phyloP scores from a whole-genome alignment of 208 protist species.

The Acanthamoeba lenticulata region DNA sequence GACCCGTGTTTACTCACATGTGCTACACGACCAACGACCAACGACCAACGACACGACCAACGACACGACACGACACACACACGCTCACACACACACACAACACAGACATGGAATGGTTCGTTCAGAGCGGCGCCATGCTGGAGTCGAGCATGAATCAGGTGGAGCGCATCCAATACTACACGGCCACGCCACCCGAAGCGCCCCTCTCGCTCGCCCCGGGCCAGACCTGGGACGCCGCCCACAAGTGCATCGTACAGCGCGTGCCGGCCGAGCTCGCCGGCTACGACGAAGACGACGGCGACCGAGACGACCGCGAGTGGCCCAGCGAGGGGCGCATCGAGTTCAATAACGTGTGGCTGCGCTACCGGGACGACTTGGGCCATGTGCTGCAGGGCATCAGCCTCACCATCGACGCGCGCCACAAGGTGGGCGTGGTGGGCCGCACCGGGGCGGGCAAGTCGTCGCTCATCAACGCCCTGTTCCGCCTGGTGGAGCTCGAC shows the following conservation, averaged over 20 bases:
- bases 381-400: neutral
- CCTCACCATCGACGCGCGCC: neutral
- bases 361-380: neutral
- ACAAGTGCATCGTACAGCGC: neutral
- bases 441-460: conserved; percentile 60
- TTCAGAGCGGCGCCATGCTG: conserved; percentile 66
- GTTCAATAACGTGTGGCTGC: neutral
- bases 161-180: conserved; percentile 84
- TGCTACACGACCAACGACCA: neutral
- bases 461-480: conserved; percentile 42
- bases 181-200: conserved; percentile 52
- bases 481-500: conserved; percentile 83
- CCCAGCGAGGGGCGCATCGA: conserved; percentile 2
- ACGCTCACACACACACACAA: conserved; percentile 47
- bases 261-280: neutral
- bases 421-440: conserved; percentile 66
- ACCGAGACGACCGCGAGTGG: neutral
- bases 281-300: neutral
- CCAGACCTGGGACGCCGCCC: neutral
- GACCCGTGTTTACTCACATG: neutral
- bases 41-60: neutral
- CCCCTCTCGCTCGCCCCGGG: neutral
- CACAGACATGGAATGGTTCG: conserved; percentile 68
- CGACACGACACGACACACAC: neutral
- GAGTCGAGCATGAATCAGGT: conserved; percentile 81